phyloP scores from a whole-genome alignment of 2,329 filamentous ascomycete species.

The Curvularia sp. region DNA sequence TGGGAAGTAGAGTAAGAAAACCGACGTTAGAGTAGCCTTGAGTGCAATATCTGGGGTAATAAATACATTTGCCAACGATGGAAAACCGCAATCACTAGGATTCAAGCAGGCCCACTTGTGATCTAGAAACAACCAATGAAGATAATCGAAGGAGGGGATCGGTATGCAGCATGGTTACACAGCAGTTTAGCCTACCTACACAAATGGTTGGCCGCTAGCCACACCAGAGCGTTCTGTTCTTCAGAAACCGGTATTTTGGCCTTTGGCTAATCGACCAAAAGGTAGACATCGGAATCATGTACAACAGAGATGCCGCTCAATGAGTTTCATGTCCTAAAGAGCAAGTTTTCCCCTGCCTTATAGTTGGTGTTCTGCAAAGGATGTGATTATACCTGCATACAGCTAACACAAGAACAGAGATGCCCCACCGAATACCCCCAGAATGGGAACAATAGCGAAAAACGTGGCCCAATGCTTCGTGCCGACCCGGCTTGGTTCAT shows the following conservation, averaged over 20 bases:
- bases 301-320: neutral
- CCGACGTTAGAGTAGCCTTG: neutral
- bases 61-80: neutral
- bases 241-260: neutral
- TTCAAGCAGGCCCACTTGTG: neutral
- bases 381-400: neutral
- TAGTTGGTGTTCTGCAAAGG: neutral
- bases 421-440: neutral
- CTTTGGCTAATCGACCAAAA: too few relatives aligned
- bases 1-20: neutral
- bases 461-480: neutral
- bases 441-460: neutral
- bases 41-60: neutral
- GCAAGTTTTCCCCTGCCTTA: too few relatives aligned
- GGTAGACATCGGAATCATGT: neutral
- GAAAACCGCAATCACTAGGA: neutral
- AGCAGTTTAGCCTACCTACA: neutral
- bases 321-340: neutral
- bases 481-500: too few relatives aligned
- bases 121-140: neutral
- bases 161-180: neutral
- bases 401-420: neutral
- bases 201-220: neutral
- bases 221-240: neutral
- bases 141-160: neutral